Base-by-base conservation (phyloP, 768 basidiomycete genomes). In the Cystofilobasidium bisporidii region DNA sequence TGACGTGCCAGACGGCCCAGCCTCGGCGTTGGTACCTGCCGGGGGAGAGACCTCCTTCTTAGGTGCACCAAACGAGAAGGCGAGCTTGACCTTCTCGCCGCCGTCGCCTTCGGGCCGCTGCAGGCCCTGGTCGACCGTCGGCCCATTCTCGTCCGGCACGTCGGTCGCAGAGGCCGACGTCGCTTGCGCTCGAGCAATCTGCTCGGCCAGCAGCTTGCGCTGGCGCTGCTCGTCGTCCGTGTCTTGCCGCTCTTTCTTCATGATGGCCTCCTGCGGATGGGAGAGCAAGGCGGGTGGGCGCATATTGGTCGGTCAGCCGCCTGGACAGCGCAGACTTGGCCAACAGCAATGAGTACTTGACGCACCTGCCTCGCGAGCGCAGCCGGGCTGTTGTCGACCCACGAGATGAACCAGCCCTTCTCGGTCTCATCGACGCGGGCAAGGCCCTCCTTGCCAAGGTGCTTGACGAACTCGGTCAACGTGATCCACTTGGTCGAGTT, bases 401-500 rank as follows among this genome's bases (percentile, higher is more conserved):
- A 99, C 41, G 87, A 85, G 70, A 99, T 82, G 77, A 93, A 99
- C 86, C 89, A 92, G 0, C 96, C 96, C 79, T 99, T 96, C 79
- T 98, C 96, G 55, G 91, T 97, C 79, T 98, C 94, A 75, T 98
- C 96, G 32, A 96, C 96, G 71, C 89, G 84, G 6, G 87, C 89
- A 64, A 96, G 81, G 40, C 96, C 93, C 32, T 71, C 69, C 58
- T 69, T 72, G 2, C 94, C 93, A 36, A 99, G 81, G 72, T 91
- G 84, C 77, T 94, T 92, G 72, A 83, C 81, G 72, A 98, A 99
- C 76, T 94, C 94, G n/a, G 90, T 89, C 73, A 98, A 82, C 17
- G 96, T 96, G 33, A 97, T 90, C 92, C 94, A 99, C 36, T 43
- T 50, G 18, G 96, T 98, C 9, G 93, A 79, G 78, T 99, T 99